Base-by-base conservation (phyloP, 352 stramenopile genomes). In the Globisporangium carolinianum region DNA sequence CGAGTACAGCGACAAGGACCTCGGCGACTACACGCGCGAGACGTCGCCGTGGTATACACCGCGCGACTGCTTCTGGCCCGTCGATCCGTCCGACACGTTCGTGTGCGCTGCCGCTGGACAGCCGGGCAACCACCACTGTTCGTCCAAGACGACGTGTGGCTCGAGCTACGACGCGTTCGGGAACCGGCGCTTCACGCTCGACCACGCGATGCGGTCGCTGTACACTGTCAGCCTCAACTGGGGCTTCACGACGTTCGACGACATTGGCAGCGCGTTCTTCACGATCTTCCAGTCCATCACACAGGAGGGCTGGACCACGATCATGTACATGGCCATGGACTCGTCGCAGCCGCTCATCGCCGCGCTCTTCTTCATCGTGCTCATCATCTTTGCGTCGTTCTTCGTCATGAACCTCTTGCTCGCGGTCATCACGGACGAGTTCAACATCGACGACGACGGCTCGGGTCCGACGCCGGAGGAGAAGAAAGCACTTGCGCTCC, bases 241-340 rank as follows among this genome's bases (percentile, higher is more conserved):
- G 66, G 95, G 94, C 0, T 96, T 94, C 43, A 97, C 91, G 1
- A 92, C 70, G n/a, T 98, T 98, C 67, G 94, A 98, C 71, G 87
- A 96, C 58, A 91, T 98, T 42, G 69, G 71, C 1, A 76, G 56
- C 11, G 83, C 92, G 2, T 97, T 97, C 45, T 75, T 98, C 38
- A 96, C 89, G 5, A 96, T 97, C 45, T 97, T 98, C 62, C 92
- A 98, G 66, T 73, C 84, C 0, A 88, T 98, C 50, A 98, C 94
- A 4, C 68, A 96, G 48, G 94, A 98, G 74, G 95, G 95, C 0
- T 98, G 95, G 95, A 95, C 80, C 0, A 48, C 67, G 41, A 89
- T 98, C 55, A 97, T 98, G 85, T 95, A 97, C 67, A 91, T 91
- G 72, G 75, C 91, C 17, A 75, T 86, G 72, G 65, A 85, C 53